phyloP scores from a whole-genome alignment of 1,284 basidiomycete species.

The Dichomitus squalens region DNA sequence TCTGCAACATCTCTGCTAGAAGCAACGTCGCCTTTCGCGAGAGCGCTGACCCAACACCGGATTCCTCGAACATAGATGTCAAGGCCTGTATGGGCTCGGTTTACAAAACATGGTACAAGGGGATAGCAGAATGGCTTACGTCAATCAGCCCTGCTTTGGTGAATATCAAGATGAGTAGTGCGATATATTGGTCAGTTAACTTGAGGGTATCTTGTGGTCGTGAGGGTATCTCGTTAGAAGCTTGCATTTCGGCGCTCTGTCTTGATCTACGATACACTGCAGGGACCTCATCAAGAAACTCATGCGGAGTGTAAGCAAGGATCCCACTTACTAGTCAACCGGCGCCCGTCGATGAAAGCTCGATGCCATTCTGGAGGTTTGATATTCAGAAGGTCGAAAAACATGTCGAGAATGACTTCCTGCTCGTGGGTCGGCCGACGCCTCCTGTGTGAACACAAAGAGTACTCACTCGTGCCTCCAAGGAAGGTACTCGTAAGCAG shows the following conservation, averaged over 20 bases:
- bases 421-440: slow-evolving; percentile 33
- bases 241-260: slow-evolving; percentile 39
- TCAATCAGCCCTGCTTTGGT: slow-evolving; percentile 88
- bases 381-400: slow-evolving; percentile 93
- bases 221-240: slow-evolving; percentile 37
- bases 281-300: not conserved
- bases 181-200: slow-evolving; percentile 92
- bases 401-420: slow-evolving; percentile 93
- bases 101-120: not conserved
- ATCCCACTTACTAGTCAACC: slow-evolving; percentile 73
- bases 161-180: slow-evolving; percentile 86
- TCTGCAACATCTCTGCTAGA: slow-evolving; percentile 89
- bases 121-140: slow-evolving; percentile 45
- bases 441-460: slow-evolving; percentile 3
- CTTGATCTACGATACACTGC: slow-evolving; percentile 71
- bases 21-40: slow-evolving; percentile 89
- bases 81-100: slow-evolving; percentile 61
- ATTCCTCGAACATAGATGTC: slow-evolving; percentile 81
- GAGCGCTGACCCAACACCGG: slow-evolving; percentile 66
- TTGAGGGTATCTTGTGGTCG: slow-evolving; percentile 68
- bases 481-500: slow-evolving; percentile 85
- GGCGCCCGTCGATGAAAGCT: slow-evolving; percentile 85
- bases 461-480: slow-evolving; percentile 75
- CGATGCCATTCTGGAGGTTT: slow-evolving; percentile 89
- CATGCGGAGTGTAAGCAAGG: not conserved